Base-by-base conservation (phyloP, 495 filamentous ascomycete genomes). In the Cercophora newfieldiana region DNA sequence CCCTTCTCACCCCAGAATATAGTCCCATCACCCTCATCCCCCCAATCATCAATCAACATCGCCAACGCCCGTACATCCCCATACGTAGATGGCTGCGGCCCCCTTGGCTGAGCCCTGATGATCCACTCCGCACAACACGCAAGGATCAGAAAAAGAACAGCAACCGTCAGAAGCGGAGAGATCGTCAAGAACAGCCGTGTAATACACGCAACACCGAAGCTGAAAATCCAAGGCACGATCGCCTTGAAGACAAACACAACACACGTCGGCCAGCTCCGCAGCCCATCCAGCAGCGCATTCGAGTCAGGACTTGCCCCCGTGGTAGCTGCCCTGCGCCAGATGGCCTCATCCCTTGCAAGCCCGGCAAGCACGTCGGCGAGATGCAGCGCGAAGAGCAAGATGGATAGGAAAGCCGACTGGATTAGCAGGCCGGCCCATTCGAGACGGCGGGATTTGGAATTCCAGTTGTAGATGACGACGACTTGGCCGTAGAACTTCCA, bases 381-480 rank as follows among this genome's bases (percentile, higher is more conserved):
- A 22, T 61, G 59, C 18, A 61, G 22, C 4, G 19, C 59, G 14
- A 61, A 28, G 18, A 61, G 10, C 3, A 33, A 19, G n/a, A 50
- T 50, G 37, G 21, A 25, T 1, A 61, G 18, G 22, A 30, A 14
- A 18, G 37, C 31, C 1, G n/a, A 61, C 59, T 61, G 59, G 37
- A 61, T 61, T 3, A 61, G 59, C 37, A 63, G 61, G 21, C 61
- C 61, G 7, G 25, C 30, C 61, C 61, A 63, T 28, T 56, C 61
- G 29, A 14, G 24, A 8, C 29, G 28, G n/a, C 18, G 3, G 3
- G 18, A 0, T 1, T 8, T 37, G 10, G 25, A 4, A 10, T 6
- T 10, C n/a, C 22, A 10, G 61, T 55, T 60, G 50, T 56, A 63
- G 1, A 24, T 7, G n/a, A 22, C 50, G 0, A 3, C 0, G 12